Conservation (phyloP, 805 yeast species). For the Wickerhamiella sergipiensis region DNA sequence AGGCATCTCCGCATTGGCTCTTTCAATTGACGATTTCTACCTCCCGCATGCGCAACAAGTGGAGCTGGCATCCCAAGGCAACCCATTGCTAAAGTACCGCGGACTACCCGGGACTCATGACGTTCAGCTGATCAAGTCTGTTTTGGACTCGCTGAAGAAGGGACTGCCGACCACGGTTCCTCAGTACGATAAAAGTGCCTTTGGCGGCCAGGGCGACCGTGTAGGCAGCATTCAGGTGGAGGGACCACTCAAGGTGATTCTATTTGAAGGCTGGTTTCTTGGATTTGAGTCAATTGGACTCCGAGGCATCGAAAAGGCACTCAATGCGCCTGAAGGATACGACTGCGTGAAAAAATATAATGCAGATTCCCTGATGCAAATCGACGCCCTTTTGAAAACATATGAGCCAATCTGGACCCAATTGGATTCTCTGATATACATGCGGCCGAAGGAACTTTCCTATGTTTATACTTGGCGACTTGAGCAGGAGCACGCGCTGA, state of each 20-base stretch:
- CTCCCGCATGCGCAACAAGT: constrained; percentile 50
- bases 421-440: constrained; percentile 47
- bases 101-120: constrained; percentile 96
- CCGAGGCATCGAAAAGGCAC: constrained; percentile 1
- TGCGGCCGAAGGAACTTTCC: constrained; percentile 44
- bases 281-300: constrained; percentile 45
- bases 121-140: constrained; percentile 28
- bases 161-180: constrained; percentile 36
- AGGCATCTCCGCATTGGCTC: constrained; percentile 25
- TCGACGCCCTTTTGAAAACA: constrained; percentile 39
- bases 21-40: constrained; percentile 83
- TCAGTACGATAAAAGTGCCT: constrained; percentile 61
- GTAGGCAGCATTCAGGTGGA: constrained; percentile 1
- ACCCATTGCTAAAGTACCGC: constrained; percentile 54
- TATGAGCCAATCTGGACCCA: constrained; percentile 44
- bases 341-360: constrained; percentile 20
- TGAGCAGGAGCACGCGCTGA: constrained; percentile 54
- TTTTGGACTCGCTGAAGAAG: constrained; percentile 25
- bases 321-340: constrained; percentile 13
- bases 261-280: constrained; percentile 91
- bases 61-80: constrained; percentile 31
- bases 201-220: constrained; percentile 72
- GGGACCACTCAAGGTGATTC: constrained; percentile 43
- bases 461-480: constrained; percentile 70
- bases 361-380: constrained; percentile 21